Percentiles rank a stretch among this genome's conserved stretches.
Conservation (phyloP, 495 filamentous ascomycete genomes). For the Amphirosellinia nigrospora region DNA sequence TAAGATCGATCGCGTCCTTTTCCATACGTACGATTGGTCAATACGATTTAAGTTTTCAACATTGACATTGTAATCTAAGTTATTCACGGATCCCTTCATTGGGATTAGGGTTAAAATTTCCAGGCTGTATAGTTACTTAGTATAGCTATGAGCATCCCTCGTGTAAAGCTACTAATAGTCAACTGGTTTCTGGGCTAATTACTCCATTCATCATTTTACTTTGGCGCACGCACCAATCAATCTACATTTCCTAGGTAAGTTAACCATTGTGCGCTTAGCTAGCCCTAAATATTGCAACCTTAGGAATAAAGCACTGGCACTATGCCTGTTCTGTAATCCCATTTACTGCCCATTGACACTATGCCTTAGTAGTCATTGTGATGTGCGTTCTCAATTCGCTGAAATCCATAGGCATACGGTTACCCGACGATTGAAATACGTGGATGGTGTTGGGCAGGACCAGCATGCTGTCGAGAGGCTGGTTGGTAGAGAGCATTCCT, state of each 20-base stretch:
- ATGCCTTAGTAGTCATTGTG: neutral
- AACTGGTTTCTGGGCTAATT: no score
- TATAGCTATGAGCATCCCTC: no score
- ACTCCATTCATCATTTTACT: neutral
- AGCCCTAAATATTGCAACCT: neutral
- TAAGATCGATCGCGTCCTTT: neutral
- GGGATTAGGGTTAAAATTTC: neutral
- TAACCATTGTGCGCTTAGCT: neutral
- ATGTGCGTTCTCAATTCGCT: neutral
- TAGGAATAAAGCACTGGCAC: neutral
- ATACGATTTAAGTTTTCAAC: neutral
- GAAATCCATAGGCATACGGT: neutral
- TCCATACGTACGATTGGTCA: neutral
- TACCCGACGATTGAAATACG: neutral
- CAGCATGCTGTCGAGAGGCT: neutral
- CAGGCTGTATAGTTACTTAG: neutral
- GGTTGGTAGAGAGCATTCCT: neutral
- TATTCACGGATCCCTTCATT: neutral
- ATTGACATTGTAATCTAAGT: neutral
- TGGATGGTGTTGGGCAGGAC: neutral
- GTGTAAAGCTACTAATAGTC: no score
- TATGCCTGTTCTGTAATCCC: neutral
- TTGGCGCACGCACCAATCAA: no score
- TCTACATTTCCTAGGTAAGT: no score
- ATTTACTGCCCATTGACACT: neutral